Evolutionary conservation across 768 basidiomycete species (phyloP).

Genomic region (Kwoniella sp.): DNA sequence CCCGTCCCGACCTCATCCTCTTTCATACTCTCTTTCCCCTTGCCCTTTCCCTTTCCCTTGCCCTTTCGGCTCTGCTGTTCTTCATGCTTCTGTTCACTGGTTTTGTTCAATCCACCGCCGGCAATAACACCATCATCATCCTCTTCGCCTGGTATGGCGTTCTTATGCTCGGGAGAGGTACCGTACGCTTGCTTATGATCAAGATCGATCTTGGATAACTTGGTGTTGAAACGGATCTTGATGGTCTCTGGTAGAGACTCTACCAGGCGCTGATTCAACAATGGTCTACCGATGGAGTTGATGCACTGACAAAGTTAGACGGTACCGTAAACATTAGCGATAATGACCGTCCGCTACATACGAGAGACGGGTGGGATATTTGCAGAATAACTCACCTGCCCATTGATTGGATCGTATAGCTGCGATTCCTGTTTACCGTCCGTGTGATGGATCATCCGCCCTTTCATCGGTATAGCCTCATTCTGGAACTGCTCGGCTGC

Average conservation of each 20-base stretch:
- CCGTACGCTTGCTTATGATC: slow-evolving; percentile 55
- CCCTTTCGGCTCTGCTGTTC: no score
- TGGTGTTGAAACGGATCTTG: slow-evolving; percentile 75
- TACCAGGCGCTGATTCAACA: slow-evolving; percentile 83
- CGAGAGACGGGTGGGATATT: no score
- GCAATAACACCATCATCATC: slow-evolving; percentile 33
- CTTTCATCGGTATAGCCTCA: slow-evolving; percentile 87
- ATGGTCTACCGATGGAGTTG: slow-evolving; percentile 85
- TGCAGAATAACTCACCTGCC: slow-evolving; percentile 73
- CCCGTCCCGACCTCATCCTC: slow-evolving; percentile 36
- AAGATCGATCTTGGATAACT: slow-evolving; percentile 76
- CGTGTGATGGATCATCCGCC: slow-evolving; percentile 87
- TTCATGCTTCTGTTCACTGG: slow-evolving; percentile 1
- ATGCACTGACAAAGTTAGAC: slow-evolving; percentile 79
- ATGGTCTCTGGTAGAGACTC: slow-evolving; percentile 71
- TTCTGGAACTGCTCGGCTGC: slow-evolving; percentile 60
- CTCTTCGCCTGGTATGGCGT: slow-evolving; percentile 37
- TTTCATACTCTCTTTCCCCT: slow-evolving; percentile 16
- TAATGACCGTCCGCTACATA: no score
- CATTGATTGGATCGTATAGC: slow-evolving; percentile 75
- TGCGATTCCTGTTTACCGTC: slow-evolving; percentile 77
- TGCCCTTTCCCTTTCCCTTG: slow-evolving; percentile 17
- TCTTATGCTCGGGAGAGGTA: slow-evolving; percentile 8
- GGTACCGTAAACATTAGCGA: not conserved
- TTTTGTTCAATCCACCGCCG: slow-evolving; percentile 10